Evolutionary conservation across 345 rosid genomes (phyloP).

Genomic region (Aegle marmelos): DNA sequence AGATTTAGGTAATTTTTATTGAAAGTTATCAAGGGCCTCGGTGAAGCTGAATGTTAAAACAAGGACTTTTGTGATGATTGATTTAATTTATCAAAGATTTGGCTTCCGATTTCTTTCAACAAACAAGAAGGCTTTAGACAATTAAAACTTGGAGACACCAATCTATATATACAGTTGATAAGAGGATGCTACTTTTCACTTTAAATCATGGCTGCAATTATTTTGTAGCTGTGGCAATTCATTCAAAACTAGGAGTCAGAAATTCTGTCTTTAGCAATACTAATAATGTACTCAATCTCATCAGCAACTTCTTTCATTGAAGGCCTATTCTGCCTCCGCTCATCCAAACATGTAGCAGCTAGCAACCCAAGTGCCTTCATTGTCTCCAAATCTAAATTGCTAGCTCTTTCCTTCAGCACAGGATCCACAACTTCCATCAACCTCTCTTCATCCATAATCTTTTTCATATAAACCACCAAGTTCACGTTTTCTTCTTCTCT

Average conservation of each 20-base stretch:
- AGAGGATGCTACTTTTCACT: neutral
- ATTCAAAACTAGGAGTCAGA: neutral
- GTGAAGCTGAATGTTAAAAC: too few relatives aligned
- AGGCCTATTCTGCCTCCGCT: conserved; percentile 55
- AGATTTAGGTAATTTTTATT: neutral
- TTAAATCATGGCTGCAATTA: neutral
- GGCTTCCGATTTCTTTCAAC: too few relatives aligned
- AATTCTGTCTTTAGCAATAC: conserved; percentile 9
- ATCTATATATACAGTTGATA: neutral
- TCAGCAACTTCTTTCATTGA: conserved; percentile 58
- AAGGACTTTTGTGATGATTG: too few relatives aligned
- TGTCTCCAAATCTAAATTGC: conserved; percentile 35
- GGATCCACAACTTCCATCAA: conserved; percentile 42
- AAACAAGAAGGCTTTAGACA: too few relatives aligned
- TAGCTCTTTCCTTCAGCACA: conserved; percentile 25
- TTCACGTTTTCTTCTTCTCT: conserved; percentile 43
- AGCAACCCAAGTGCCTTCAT: conserved; percentile 48
- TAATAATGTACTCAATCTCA: conserved; percentile 51
- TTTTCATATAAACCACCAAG: conserved; percentile 35
- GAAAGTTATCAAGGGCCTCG: neutral
- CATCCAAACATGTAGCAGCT: conserved; percentile 52
- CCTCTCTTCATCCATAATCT: conserved; percentile 38
- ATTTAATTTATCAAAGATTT: too few relatives aligned
- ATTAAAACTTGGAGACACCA: too few relatives aligned
- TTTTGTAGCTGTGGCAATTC: neutral